phyloP scores from a whole-genome alignment of 139 green algal genomes.

The Pseudopediastrum boryanum region DNA sequence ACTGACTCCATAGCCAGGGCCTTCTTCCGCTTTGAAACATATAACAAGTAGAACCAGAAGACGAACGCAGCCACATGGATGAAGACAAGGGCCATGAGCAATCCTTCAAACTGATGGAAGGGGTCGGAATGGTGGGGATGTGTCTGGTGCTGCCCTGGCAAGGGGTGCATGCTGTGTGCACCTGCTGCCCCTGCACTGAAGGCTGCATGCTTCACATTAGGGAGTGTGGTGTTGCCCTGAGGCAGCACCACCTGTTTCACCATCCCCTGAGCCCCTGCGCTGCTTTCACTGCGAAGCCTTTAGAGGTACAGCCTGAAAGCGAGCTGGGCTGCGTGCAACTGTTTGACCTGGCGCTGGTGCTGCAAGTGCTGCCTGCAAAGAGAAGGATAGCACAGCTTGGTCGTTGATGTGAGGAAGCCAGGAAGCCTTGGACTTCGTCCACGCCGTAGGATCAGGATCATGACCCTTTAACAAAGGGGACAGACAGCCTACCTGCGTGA shows the following conservation, averaged over 20 bases:
- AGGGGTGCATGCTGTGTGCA: too few relatives aligned
- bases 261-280: background rate
- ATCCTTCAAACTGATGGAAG: constrained; percentile 34
- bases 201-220: background rate
- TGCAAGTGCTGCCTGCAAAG: too few relatives aligned
- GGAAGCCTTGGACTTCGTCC: too few relatives aligned
- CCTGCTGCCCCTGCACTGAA: too few relatives aligned
- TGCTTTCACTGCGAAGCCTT: background rate
- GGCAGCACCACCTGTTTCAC: constrained; percentile 18
- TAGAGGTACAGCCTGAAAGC: too few relatives aligned
- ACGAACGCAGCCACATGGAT: constrained; percentile 32
- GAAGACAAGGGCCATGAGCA: constrained; percentile 13
- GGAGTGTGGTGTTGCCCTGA: background rate
- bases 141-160: too few relatives aligned
- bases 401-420: background rate
- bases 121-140: too few relatives aligned
- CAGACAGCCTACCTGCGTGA: too few relatives aligned
- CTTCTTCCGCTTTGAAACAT: constrained; percentile 8
- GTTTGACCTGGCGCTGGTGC: background rate
- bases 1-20: background rate
- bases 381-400: background rate
- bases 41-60: constrained; percentile 31
- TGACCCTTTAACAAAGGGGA: too few relatives aligned
- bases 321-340: background rate
- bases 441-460: too few relatives aligned